Evolutionary conservation across 768 basidiomycete species (phyloP), one percentile per base, ranked within the genome.

Genomic region (Pleurotus cornucopiae): DNA sequence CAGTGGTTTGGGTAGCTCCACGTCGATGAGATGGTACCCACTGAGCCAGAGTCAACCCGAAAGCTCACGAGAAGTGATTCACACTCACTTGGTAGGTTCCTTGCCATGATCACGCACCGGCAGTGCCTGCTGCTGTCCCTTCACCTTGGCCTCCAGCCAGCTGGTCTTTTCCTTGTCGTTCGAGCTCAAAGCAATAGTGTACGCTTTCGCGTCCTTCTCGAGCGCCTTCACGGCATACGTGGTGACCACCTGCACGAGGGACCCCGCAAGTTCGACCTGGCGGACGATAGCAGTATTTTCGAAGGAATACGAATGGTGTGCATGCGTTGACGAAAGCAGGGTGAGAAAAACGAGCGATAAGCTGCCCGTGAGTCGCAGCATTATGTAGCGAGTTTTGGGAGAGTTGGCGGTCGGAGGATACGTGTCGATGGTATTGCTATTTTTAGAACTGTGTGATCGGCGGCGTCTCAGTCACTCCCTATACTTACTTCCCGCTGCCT

Each of bases 271-370:
- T 63, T 97, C 95, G 57, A 94, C 77, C 4, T 89, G 86, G 64
- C 93, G 88, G 30, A 94, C 90, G 58, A 98, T 80, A 60, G 88
- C 91, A 18, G 89, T 91, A 63, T 94, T 94, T 80, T 92, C 91
- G 72, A 92, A 92, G 1, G 85, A 79, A 63, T 75, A 74, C 21
- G 21, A 53, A 59, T 70, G 67, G 14, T 68, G 65, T 44, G 70
- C 67, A 3, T 75, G 75, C 30, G 73, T 69, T 30, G 71, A 66
- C 21, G 74, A 66, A 23, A 75, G 67, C 39, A 73, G 68, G 49
- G 72, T 65, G 12, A 83, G 65, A 7, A 81, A 63, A 47, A 83
- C 67, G 62, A 83, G 71, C 61, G 82, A 68, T 56, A 82, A 67
- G 58, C 71, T 68, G 63, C 65, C 74, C 76, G 76, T 76, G 71